These are phyloP conservation scores for Biscogniauxia mediterranea DNA, from an alignment of 2,329 filamentous ascomycete species.

Conservation along the genomic window DNA sequence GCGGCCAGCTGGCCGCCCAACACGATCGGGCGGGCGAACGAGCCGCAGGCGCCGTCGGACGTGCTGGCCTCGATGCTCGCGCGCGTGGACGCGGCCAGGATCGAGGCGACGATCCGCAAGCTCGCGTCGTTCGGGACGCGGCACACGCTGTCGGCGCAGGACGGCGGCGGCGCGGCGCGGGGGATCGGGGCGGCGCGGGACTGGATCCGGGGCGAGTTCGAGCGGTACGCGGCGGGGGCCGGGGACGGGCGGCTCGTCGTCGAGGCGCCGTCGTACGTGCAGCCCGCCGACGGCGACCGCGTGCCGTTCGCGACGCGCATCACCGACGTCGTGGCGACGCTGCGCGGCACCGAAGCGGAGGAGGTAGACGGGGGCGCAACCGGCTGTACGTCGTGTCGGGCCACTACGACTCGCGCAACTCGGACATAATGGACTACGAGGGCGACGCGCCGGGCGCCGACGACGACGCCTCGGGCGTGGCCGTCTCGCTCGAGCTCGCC, in stretches of 20 bases:
- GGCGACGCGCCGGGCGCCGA: conserved; percentile 56
- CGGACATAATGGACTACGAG: conserved; percentile 49
- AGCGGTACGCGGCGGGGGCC: conserved; percentile 43
- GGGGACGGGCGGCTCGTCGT: conserved; percentile 52
- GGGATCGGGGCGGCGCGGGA: conserved; percentile 57
- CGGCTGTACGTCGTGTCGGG: conserved; percentile 54
- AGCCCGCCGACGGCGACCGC: conserved; percentile 41
- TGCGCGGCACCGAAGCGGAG: conserved; percentile 44
- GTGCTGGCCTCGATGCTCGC: conserved; percentile 30
- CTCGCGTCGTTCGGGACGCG: conserved; percentile 56
- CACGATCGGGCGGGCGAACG: conserved; percentile 25
- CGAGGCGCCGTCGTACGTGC: conserved; percentile 49
- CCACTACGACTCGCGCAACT: conserved; percentile 54
- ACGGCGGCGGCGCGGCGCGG: conserved; percentile 44
- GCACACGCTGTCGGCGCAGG: conserved; percentile 54
- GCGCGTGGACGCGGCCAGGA: conserved; percentile 38
- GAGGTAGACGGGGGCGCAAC: conserved; percentile 4
- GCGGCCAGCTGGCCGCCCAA: conserved; percentile 32
- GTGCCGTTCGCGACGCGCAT: conserved; percentile 52
- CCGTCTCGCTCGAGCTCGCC: conserved; percentile 54
- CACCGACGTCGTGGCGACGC: conserved; percentile 51
- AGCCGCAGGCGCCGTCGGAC: conserved; percentile 27
- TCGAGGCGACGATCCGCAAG: conserved; percentile 50
- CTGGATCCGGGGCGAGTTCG: conserved; percentile 53
- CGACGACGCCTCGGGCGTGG: conserved; percentile 56